Conservation (phyloP, 2,329 filamentous ascomycete genomes). For the Epichloe bromicola region DNA sequence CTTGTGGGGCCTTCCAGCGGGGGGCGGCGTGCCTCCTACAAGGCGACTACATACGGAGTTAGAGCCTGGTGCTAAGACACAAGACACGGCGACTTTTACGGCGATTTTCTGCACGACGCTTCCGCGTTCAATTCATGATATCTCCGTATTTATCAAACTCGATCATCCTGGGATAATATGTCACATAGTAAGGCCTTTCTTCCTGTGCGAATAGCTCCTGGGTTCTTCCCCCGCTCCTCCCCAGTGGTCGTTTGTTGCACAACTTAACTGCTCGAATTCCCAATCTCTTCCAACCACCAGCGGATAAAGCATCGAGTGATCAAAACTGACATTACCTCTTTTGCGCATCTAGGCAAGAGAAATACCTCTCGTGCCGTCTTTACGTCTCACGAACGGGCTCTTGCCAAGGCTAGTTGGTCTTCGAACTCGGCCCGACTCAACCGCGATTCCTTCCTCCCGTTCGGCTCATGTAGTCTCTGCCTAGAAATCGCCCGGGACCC, state of each 20-base stretch:
- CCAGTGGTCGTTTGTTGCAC: not conserved
- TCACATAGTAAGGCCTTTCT: conserved; percentile 32
- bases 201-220: not conserved
- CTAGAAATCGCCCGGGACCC: conserved; percentile 70
- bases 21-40: too few relatives aligned
- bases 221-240: not conserved
- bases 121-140: not conserved
- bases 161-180: conserved; percentile 19
- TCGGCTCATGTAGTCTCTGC: conserved; percentile 80
- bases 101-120: not conserved
- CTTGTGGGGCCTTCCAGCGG: not conserved
- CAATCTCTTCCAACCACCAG: not conserved
- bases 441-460: conserved; percentile 84
- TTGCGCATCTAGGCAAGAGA: conserved; percentile 49
- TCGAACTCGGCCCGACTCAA: conserved; percentile 70
- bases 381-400: conserved; percentile 76
- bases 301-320: not conserved
- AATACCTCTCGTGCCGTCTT: conserved; percentile 91
- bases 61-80: too few relatives aligned
- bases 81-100: too few relatives aligned
- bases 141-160: not conserved
- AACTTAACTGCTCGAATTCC: not conserved
- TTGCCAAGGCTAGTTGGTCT: conserved; percentile 73
- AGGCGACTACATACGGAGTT: too few relatives aligned
- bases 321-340: not conserved